Conservation (phyloP, 306 rosid genomes). For the Vicia sativa region DNA sequence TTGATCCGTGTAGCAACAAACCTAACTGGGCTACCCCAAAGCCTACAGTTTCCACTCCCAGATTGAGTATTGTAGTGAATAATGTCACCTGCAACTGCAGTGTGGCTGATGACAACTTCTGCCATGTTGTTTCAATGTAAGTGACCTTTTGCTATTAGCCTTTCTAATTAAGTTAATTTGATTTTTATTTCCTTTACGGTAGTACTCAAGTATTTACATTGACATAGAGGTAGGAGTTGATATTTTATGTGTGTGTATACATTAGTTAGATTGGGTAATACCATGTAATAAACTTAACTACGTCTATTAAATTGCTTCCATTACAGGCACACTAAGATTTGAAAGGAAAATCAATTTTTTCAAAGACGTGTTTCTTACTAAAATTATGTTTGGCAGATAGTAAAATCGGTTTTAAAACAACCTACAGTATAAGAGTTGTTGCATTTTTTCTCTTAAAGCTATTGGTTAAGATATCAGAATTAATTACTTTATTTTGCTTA, state of each 20-base stretch:
- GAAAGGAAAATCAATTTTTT: neutral
- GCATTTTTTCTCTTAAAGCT: neutral
- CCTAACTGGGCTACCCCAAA: conserved; percentile 11
- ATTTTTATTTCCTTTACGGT: neutral
- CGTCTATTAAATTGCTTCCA: neutral
- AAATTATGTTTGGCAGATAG: neutral
- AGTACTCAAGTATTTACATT: conserved; percentile 12
- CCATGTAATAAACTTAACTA: neutral
- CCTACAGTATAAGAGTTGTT: neutral
- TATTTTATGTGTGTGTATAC: neutral
- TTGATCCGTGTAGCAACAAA: conserved; percentile 57
- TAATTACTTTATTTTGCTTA: neutral
- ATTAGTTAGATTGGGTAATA: neutral
- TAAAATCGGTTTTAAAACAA: neutral
- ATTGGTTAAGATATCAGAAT: neutral
- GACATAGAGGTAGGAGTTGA: neutral
- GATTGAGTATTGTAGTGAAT: neutral
- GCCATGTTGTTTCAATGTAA: conserved; percentile 36
- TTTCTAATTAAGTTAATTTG: neutral
- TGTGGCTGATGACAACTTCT: conserved; percentile 12
- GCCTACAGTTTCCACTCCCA: neutral
- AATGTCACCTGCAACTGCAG: conserved; percentile 30
- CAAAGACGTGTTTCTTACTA: neutral
- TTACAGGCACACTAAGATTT: neutral
- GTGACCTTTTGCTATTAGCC: neutral